These are phyloP conservation scores for Tolypocladium capitatum DNA, from an alignment of 2,329 filamentous ascomycete species.

Conservation along the genomic window DNA sequence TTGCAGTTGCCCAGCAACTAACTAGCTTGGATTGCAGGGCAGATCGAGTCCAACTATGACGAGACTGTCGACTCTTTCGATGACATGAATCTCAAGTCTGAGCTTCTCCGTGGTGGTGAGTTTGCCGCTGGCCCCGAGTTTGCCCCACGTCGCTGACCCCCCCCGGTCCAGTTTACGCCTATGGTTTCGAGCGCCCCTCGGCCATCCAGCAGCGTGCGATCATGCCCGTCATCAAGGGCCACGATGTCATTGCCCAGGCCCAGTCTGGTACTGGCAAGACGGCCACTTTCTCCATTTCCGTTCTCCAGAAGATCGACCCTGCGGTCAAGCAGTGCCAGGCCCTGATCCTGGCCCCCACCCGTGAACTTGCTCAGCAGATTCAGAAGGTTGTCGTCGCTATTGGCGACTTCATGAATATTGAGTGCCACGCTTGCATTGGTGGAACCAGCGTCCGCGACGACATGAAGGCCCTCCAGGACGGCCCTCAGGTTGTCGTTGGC, in stretches of 20 bases:
- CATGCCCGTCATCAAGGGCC: conserved; percentile 99
- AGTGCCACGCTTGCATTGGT: conserved; percentile 98
- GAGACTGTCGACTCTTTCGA: conserved; percentile 99
- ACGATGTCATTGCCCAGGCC: conserved; percentile 98
- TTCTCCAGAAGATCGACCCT: conserved; percentile 96
- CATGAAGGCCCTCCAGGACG: conserved; percentile 94
- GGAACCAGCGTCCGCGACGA: conserved; percentile 96
- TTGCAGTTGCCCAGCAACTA: not conserved
- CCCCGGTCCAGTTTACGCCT: conserved; percentile 63
- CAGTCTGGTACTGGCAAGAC: conserved; percentile 99
- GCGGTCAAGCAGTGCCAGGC: conserved; percentile 95
- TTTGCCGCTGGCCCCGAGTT: conserved; percentile 7
- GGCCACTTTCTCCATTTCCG: conserved; percentile 97
- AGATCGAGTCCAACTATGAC: conserved; percentile 99
- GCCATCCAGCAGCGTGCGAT: conserved; percentile 99
- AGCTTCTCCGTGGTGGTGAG: conserved; percentile 85
- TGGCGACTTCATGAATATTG: conserved; percentile 98
- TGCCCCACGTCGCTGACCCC: conserved; percentile 11
- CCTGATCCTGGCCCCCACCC: conserved; percentile 91
- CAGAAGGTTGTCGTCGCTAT: conserved; percentile 99
- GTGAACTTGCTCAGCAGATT: conserved; percentile 97
- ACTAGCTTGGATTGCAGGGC: conserved; percentile 43
- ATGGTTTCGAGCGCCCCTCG: conserved; percentile 99
- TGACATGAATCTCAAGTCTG: conserved; percentile 90
- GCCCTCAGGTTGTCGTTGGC: conserved; percentile 93